phyloP scores from a whole-genome alignment of 1,139 yeast genomes.

The Taphrina betulina region DNA sequence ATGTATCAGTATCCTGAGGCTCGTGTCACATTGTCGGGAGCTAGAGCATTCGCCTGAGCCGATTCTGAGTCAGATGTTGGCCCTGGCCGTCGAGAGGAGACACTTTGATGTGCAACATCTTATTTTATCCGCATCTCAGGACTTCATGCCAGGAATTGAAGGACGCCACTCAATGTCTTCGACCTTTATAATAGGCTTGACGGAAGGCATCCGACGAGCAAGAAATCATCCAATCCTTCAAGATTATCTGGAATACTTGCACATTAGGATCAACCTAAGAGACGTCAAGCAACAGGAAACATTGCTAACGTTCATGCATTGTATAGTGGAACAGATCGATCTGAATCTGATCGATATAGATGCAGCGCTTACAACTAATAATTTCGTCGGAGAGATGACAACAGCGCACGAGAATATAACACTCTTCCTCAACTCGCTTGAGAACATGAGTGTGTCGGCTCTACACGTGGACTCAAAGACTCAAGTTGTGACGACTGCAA shows the following conservation, averaged over 20 bases:
- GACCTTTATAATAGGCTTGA: too few species aligned
- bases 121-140: too few species aligned
- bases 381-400: not conserved
- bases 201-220: not conserved
- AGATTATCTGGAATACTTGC: not conserved
- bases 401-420: slow-evolving; percentile 13
- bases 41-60: too few species aligned
- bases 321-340: slow-evolving; percentile 7
- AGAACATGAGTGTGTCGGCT: not conserved
- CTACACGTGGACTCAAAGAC: not conserved
- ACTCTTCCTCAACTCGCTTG: not conserved
- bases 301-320: not conserved
- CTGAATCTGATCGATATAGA: slow-evolving; percentile 14
- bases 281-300: not conserved
- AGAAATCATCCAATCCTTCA: slow-evolving; percentile 16
- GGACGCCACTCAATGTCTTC: too few species aligned
- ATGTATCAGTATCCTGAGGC: too few species aligned
- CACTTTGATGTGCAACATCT: slow-evolving; percentile 4
- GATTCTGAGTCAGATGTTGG: not conserved
- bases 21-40: too few species aligned
- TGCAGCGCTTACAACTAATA: not conserved
- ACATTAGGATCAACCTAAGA: not conserved
- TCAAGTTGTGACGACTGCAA: not conserved
- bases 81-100: not conserved
- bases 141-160: too few species aligned